phyloP scores from a whole-genome alignment of 257 asterid species.

The Agastache rugosa region DNA sequence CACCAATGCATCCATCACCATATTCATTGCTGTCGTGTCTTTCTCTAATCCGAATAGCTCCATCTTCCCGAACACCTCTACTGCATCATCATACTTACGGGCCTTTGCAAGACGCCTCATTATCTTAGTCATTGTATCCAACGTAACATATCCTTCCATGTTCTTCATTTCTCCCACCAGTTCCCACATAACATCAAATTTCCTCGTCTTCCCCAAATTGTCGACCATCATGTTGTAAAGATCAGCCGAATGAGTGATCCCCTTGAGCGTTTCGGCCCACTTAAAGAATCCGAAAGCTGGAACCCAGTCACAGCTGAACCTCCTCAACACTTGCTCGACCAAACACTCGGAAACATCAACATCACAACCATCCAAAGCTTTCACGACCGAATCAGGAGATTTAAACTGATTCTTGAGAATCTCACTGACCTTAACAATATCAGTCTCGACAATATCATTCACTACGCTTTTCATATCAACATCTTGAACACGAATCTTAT shows the following conservation, averaged over 20 bases:
- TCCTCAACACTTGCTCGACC: constrained; percentile 63
- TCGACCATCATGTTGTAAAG: constrained; percentile 71
- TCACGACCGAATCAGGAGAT: constrained; percentile 55
- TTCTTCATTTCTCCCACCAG: constrained; percentile 72
- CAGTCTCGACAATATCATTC: constrained; percentile 51
- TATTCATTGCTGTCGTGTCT: constrained; percentile 54
- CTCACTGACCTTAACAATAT: constrained; percentile 65
- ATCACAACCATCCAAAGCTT: constrained; percentile 54
- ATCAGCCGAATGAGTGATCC: constrained; percentile 51
- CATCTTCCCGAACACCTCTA: constrained; percentile 53
- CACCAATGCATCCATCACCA: constrained; percentile 64
- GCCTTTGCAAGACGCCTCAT: constrained; percentile 79
- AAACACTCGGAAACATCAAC: constrained; percentile 58
- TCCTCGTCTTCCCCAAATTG: constrained; percentile 68
- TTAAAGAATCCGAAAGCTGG: constrained; percentile 75
- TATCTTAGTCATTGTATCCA: constrained; percentile 62
- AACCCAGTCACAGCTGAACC: constrained; percentile 85
- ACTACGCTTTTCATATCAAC: constrained; percentile 45
- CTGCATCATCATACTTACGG: constrained; percentile 68
- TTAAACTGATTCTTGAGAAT: constrained; percentile 55
- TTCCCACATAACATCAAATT: constrained; percentile 76
- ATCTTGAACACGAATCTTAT: constrained; percentile 41
- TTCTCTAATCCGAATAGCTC: constrained; percentile 53
- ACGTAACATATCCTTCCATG: constrained; percentile 56
- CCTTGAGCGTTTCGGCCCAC: constrained; percentile 68